Evolutionary conservation across 2,329 filamentous ascomycete species (phyloP).

Genomic region (Microdochium bolleyi): DNA sequence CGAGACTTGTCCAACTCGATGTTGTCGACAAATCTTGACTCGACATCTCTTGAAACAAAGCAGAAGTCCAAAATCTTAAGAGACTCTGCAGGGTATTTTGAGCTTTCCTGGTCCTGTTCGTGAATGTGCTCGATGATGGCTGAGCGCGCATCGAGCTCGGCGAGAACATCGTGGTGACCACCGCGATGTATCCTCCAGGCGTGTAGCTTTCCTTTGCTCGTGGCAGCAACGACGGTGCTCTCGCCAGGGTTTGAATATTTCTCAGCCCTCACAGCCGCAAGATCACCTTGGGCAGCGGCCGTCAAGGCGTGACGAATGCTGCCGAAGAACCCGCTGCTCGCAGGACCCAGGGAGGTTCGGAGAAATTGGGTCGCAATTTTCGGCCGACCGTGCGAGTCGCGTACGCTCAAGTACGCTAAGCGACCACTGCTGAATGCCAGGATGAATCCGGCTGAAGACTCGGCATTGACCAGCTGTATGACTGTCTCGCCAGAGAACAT

Average conservation of each 20-base stretch:
- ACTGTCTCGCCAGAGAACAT: slow-evolving; percentile 74
- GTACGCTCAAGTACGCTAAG: slow-evolving; percentile 76
- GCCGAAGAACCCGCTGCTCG: slow-evolving; percentile 64
- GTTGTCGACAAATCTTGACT: slow-evolving; percentile 39
- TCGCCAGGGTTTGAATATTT: slow-evolving; percentile 68
- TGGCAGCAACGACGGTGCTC: slow-evolving; percentile 74
- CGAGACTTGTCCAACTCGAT: slow-evolving; percentile 43
- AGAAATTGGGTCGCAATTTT: slow-evolving; percentile 72
- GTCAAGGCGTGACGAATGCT: slow-evolving; percentile 72
- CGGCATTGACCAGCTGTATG: slow-evolving; percentile 71
- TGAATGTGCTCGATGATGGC: slow-evolving; percentile 56
- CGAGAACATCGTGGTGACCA: slow-evolving; percentile 68
- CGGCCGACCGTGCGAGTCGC: slow-evolving; percentile 81
- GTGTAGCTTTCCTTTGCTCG: slow-evolving; percentile 69
- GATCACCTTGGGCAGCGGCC: slow-evolving; percentile 63
- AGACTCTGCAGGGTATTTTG: slow-evolving; percentile 43
- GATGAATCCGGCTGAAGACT: slow-evolving; percentile 77
- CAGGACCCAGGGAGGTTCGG: slow-evolving; percentile 48
- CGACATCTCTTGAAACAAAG: slow-evolving; percentile 49
- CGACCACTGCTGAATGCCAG: slow-evolving; percentile 79
- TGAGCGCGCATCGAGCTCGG: slow-evolving; percentile 63
- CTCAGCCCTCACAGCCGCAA: slow-evolving; percentile 73
- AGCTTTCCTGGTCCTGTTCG: slow-evolving; percentile 38
- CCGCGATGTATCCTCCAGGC: slow-evolving; percentile 86
- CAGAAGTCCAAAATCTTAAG: slow-evolving; percentile 76